phyloP scores from a whole-genome alignment of 176 grass and related monocot genomes.

The Carex parvula region DNA sequence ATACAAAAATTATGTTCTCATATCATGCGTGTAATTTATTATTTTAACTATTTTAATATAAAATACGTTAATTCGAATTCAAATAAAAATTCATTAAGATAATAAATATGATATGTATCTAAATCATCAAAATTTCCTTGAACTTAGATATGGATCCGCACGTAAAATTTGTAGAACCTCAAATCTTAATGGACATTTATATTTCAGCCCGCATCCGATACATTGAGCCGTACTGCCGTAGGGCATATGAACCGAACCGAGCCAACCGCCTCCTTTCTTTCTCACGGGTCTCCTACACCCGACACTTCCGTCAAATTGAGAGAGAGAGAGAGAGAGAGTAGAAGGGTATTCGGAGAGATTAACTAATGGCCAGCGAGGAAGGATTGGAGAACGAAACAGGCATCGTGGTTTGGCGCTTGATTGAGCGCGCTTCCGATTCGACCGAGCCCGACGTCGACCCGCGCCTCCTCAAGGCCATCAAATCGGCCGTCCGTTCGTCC shows the following conservation, averaged over 20 bases:
- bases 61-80: too few species aligned
- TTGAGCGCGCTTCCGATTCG: constrained; percentile 74
- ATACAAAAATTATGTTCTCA: too few species aligned
- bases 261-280: not conserved
- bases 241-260: not conserved
- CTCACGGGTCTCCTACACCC: not conserved
- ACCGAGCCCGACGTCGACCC: constrained; percentile 57
- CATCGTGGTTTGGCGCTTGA: constrained; percentile 30
- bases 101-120: too few species aligned
- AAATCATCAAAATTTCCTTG: too few species aligned
- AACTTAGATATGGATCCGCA: not conserved
- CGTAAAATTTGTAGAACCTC: not conserved
- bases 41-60: too few species aligned
- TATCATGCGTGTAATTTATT: too few species aligned
- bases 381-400: not conserved
- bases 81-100: too few species aligned
- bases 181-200: not conserved
- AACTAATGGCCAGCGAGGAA: constrained; percentile 15
- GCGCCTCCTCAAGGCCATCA: constrained; percentile 67
- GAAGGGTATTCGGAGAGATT: not conserved
- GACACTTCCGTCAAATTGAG: not conserved
- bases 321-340: not conserved
- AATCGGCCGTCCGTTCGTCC: constrained; percentile 58
- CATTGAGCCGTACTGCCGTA: not conserved
- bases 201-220: not conserved